phyloP scores from a whole-genome alignment of 305 asterid species.

The Lippia alba region DNA sequence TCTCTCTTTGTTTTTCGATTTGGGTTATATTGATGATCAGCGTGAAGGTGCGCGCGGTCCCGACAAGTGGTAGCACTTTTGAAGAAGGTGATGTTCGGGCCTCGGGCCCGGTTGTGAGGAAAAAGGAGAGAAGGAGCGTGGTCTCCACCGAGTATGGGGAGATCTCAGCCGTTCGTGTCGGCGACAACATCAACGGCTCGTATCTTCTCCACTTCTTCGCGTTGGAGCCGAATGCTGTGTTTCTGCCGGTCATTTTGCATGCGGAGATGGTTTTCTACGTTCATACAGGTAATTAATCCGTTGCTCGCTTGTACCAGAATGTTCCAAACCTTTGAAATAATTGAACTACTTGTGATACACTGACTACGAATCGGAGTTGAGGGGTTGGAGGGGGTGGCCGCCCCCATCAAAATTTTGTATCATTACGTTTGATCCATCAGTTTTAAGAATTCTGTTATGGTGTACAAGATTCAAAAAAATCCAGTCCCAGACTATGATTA shows the following conservation, averaged over 20 bases:
- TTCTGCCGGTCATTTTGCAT: constrained; percentile 65
- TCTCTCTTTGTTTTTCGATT: not conserved
- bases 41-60: too few species aligned
- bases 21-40: not conserved
- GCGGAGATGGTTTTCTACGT: constrained; percentile 72
- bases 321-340: not conserved
- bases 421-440: too few species aligned
- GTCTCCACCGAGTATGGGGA: constrained; percentile 57
- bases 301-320: not conserved
- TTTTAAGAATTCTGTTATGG: too few species aligned
- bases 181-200: constrained; percentile 45
- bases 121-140: constrained; percentile 40
- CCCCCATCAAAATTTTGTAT: too few species aligned
- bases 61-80: too few species aligned
- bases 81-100: constrained; percentile 24
- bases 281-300: constrained; percentile 53
- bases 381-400: too few species aligned
- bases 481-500: too few species aligned
- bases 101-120: constrained; percentile 46
- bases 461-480: too few species aligned
- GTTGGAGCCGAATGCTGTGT: constrained; percentile 57
- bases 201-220: constrained; percentile 65
- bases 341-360: too few species aligned
- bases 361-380: too few species aligned
- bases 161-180: constrained; percentile 46